These are phyloP conservation scores for Penicillium manginii DNA, from an alignment of 495 filamentous ascomycete species.

Conservation along the genomic window DNA sequence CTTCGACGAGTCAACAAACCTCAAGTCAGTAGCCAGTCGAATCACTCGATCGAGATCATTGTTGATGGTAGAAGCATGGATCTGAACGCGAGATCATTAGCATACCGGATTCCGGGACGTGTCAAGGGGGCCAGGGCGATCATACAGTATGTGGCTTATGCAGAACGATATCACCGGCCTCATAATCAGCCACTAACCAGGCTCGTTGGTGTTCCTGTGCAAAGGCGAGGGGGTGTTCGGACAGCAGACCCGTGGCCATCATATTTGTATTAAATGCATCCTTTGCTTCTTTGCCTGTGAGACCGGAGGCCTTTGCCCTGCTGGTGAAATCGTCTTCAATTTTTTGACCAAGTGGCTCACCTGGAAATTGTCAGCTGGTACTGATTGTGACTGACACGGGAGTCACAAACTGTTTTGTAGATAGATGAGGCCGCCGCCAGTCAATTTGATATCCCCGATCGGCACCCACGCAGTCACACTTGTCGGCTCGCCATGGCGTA, in stretches of 20 bases:
- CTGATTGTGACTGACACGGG: constrained; percentile 1
- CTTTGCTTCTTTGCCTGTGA: constrained; percentile 9
- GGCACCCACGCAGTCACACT: constrained; percentile 55
- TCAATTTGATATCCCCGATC: constrained; percentile 43
- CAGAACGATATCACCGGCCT: constrained; percentile 60
- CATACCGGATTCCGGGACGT: background rate
- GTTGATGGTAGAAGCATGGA: constrained; percentile 51
- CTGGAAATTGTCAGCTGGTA: constrained; percentile 2
- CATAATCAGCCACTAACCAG: constrained; percentile 39
- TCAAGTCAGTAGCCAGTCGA: constrained; percentile 51
- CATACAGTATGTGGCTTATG: constrained; percentile 50
- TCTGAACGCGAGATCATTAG: constrained; percentile 7
- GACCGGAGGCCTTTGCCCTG: constrained; percentile 23
- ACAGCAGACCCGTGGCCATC: constrained; percentile 37
- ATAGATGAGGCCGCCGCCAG: constrained; percentile 54
- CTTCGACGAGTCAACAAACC: constrained; percentile 21
- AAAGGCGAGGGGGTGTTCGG: constrained; percentile 9
- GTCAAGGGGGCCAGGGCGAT: background rate
- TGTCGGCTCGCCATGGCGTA: constrained; percentile 47
- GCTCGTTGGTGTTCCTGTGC: constrained; percentile 28
- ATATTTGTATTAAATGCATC: constrained; percentile 50
- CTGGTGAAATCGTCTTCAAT: constrained; percentile 39
- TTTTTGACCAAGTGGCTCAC: constrained; percentile 24
- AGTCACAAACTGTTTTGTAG: constrained; percentile 31
- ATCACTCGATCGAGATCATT: constrained; percentile 50